Evolutionary conservation across 2,329 filamentous ascomycete species (phyloP).

Genomic region (Talaromyces sp.): DNA sequence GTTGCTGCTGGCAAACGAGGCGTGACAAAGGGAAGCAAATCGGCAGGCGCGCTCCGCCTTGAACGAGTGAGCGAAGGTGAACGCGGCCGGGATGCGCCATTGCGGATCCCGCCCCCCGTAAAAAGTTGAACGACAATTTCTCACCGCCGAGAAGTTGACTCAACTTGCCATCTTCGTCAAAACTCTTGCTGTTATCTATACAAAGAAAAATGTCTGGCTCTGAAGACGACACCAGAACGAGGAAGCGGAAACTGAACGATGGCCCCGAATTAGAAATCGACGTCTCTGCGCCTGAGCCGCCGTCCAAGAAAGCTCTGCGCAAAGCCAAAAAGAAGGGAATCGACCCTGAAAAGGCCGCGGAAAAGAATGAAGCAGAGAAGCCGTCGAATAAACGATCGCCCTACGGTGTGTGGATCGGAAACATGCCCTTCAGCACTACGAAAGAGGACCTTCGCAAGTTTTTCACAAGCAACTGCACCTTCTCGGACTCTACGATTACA

Average conservation of each 20-base stretch:
- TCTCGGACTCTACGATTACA: constrained; percentile 68
- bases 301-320: constrained; percentile 88
- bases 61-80: not conserved
- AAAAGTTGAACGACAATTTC: not conserved
- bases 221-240: constrained; percentile 25
- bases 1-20: not conserved
- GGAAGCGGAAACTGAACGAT: constrained; percentile 64
- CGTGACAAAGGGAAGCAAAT: not conserved
- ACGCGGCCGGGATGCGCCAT: constrained; percentile 2
- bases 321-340: constrained; percentile 67
- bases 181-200: not conserved
- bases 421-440: constrained; percentile 77
- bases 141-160: not conserved
- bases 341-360: constrained; percentile 11
- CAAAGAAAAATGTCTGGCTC: constrained; percentile 21
- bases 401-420: constrained; percentile 92
- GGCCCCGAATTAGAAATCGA: constrained; percentile 76
- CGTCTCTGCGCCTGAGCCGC: constrained; percentile 80
- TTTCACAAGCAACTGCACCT: constrained; percentile 64
- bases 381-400: constrained; percentile 53
- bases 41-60: not conserved
- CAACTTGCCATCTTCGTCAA: not conserved
- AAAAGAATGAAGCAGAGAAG: constrained; percentile 30
- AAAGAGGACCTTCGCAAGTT: constrained; percentile 70
- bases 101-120: constrained; percentile 3